Conservation (phyloP, 2,329 filamentous ascomycete species). For the Gaeumannomyces sp. region DNA sequence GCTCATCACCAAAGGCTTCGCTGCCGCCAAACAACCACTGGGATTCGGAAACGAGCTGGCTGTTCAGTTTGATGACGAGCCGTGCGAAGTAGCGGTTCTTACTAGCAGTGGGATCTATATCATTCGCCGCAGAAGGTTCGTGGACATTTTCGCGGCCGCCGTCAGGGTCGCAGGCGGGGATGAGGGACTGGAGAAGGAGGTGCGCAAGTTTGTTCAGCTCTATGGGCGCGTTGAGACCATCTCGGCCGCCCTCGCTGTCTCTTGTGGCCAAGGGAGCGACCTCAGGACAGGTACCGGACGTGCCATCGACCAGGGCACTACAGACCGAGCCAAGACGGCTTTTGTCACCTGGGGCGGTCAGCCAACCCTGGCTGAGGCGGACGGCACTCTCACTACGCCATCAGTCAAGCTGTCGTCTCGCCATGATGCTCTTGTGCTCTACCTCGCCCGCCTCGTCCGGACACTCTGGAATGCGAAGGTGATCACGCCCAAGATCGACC, state of each 20-base stretch:
- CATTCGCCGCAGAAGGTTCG: conserved; percentile 73
- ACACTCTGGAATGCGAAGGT: conserved; percentile 82
- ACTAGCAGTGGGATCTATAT: conserved; percentile 89
- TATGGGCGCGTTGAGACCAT: conserved; percentile 89
- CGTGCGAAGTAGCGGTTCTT: conserved; percentile 81
- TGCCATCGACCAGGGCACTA: conserved; percentile 75
- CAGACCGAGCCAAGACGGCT: conserved; percentile 76
- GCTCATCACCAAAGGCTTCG: conserved; percentile 65
- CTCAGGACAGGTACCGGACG: conserved; percentile 63
- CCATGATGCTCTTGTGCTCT: conserved; percentile 81
- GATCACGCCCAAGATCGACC: conserved; percentile 46
- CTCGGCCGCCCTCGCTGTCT: conserved; percentile 85
- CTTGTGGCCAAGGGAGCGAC: conserved; percentile 87
- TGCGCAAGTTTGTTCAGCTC: conserved; percentile 74
- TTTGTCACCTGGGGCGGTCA: conserved; percentile 93
- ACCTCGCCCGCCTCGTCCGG: conserved; percentile 80
- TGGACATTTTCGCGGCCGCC: conserved; percentile 84
- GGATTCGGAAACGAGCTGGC: conserved; percentile 95
- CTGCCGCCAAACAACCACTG: conserved; percentile 58
- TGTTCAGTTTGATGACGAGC: conserved; percentile 83
- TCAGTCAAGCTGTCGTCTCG: conserved; percentile 82
- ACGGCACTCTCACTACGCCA: conserved; percentile 69
- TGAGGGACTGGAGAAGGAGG: conserved; percentile 74
- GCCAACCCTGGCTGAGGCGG: conserved; percentile 71
- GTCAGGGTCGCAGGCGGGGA: conserved; percentile 68